Evolutionary conservation across 805 yeast species (phyloP).

Genomic region (Lipomyces mesembrius): DNA sequence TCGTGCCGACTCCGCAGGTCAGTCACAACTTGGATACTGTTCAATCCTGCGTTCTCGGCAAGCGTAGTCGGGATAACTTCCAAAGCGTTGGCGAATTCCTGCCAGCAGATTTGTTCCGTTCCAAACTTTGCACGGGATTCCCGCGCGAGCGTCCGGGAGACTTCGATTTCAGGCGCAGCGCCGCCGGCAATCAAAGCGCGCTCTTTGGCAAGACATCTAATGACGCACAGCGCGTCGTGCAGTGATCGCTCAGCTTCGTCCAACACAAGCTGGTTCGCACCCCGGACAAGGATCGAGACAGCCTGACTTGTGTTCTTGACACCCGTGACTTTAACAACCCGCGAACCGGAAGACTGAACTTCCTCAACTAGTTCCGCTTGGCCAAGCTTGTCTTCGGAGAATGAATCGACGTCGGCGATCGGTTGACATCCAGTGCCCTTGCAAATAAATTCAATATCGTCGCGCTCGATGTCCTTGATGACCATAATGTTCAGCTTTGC

Average conservation of each 20-base stretch:
- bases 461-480: conserved; percentile 92
- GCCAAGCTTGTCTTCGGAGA: conserved; percentile 91
- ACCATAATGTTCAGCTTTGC: conserved; percentile 93
- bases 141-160: conserved; percentile 70
- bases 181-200: conserved; percentile 96
- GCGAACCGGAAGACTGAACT: conserved; percentile 85
- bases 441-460: conserved; percentile 88
- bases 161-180: conserved; percentile 96
- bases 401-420: conserved; percentile 91
- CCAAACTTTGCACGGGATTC: conserved; percentile 79
- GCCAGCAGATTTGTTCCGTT: conserved; percentile 87
- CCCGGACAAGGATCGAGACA: conserved; percentile 89
- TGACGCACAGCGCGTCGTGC: conserved; percentile 96
- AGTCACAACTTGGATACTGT: conserved; percentile 88
- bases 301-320: conserved; percentile 65
- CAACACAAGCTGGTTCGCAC: conserved; percentile 85
- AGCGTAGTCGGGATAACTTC: conserved; percentile 92
- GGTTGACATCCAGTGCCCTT: conserved; percentile 90
- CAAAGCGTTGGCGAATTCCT: conserved; percentile 87
- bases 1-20: conserved; percentile 91
- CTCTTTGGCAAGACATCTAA: conserved; percentile 84
- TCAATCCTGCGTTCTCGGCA: conserved; percentile 94
- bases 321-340: conserved; percentile 84
- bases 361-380: conserved; percentile 92
- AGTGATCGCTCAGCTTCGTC: conserved; percentile 97